Conservation (phyloP, 163 green algal genomes). For the Scenedesmus sp. region DNA sequence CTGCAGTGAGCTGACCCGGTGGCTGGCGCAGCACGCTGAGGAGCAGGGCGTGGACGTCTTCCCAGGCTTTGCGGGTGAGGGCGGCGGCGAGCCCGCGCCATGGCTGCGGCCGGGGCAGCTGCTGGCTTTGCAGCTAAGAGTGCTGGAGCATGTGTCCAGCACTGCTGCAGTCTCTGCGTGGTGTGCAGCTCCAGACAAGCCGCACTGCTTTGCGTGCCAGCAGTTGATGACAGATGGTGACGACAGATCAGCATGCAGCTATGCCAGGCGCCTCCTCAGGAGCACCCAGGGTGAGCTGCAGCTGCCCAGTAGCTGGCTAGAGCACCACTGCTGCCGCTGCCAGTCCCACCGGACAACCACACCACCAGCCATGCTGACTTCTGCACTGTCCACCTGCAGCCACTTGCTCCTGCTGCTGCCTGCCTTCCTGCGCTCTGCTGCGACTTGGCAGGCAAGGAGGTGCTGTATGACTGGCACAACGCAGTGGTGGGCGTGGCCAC, state of each 20-base stretch:
- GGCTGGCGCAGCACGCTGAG: slow-evolving; percentile 88
- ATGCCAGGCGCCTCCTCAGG: background rate
- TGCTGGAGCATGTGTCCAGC: background rate
- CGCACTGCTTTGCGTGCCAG: too few species aligned
- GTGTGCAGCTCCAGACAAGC: too few species aligned
- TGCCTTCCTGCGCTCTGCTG: background rate
- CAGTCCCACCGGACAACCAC: background rate
- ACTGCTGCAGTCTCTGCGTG: background rate
- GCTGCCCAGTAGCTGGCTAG: background rate
- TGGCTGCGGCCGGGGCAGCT: background rate
- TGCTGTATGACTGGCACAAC: slow-evolving; percentile 73
- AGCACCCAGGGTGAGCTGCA: background rate
- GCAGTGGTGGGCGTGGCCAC: slow-evolving; percentile 82
- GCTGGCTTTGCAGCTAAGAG: background rate
- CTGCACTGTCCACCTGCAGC: background rate
- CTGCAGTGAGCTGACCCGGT: slow-evolving; percentile 83
- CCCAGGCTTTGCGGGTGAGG: slow-evolving; percentile 84
- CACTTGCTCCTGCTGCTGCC: background rate
- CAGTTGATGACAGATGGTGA: too few species aligned
- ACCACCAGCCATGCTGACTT: background rate
- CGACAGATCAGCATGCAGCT: background rate
- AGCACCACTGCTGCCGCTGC: background rate
- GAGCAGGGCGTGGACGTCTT: slow-evolving; percentile 92
- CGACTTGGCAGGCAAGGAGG: slow-evolving; percentile 51
- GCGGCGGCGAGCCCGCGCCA: background rate